Base-by-base conservation (phyloP, 78 protist genomes). In the Emiliania huxleyi region DNA sequence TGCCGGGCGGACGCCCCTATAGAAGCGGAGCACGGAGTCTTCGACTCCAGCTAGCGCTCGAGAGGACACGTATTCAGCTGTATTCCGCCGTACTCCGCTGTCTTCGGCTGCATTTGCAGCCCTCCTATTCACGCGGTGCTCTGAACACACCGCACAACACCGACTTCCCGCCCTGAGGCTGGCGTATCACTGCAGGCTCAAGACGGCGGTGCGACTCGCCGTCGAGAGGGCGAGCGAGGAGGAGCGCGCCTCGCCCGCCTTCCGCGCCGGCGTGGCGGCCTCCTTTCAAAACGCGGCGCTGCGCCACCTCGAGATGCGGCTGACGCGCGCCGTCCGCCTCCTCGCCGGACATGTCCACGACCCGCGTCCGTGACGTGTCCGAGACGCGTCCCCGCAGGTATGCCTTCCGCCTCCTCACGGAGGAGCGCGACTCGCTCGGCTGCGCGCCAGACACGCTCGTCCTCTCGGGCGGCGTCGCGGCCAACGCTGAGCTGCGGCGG, bases 221-320 rank as follows among this genome's bases (percentile, higher is more conserved):
- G 55, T 91, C 84, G 88, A 73, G 93, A 69, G 26, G 48, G 37
- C n/a, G 33, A 49, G 29, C 18, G 62, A 8, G 44, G 83, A 73
- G 42, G 21, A 18, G 83, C 4, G 83, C 40, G n/a, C 1, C n/a
- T 2, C 3, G 62, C 62, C 37, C 33, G 18, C 15, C 83, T 73
- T 73, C 42, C 44, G 33, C 89, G 95, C 95, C n/a, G 95, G 84
- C 73, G 43, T 89, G 33, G 95, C 95, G 15, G 95, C 95, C 23
- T 46, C 92, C 49, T 93, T 93, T 43, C 95, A 93, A 75, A 15
- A 69, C 22, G 94, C 69, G 62, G 91, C 94, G 40, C 83, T 56
- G 40, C 37, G n/a, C 81, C 94, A 93, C 69, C 37, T 93, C 62
- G 94, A 93, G 85, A 69, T 52, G 35, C 25, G 92, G 49, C 23